Evolutionary conservation across 129 eudicot genomes (phyloP), one percentile per base, ranked within the genome.

Genomic region (Artemisia annua): DNA sequence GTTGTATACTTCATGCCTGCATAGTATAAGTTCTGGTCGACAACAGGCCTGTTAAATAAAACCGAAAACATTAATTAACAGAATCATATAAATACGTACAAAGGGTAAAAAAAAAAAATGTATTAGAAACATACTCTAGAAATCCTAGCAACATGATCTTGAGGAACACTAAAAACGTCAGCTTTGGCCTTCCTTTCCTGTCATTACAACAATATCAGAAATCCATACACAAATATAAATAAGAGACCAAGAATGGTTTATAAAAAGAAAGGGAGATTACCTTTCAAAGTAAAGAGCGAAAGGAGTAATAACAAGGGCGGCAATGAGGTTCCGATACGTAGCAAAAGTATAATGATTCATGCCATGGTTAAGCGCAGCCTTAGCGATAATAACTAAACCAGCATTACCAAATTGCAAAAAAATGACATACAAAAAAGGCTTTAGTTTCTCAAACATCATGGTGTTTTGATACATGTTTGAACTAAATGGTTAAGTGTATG

Each of bases 241-340:
- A 39, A 70, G 15, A 55, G 18, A 71, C 7, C 46, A 39, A 52
- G 22, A 53, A 39, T 56, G 26, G 63, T 18, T 2, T 14, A 46
- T 9, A 28, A 28, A 48, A 43, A 32, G 75, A 60, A 35, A 66
- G 19, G 18, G 28, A 79, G 51, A 64, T 35, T 3, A 10, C 26
- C 95, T 93, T 75, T 93, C 98, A 5, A 93, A 76, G 71, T 82
- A 1, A n/a, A 87, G 49, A 55, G 98, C 98, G 12, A 89, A 93
- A 74, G 96, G 98, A 52, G 88, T 80, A 1, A 88, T 78, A 56
- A 87, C 78, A 43, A 85, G 75, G 53, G 98, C 82, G 35, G 98
- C 98, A 71, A 79, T 67, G 52, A 82, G 87, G 76, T 87, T 91
- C 16, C 98, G 84, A 54, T 93, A 89, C 18, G 88, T 93, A 0